These are phyloP conservation scores for Astraeus odoratus DNA, from an alignment of 768 basidiomycete genomes.

Conservation along the genomic window DNA sequence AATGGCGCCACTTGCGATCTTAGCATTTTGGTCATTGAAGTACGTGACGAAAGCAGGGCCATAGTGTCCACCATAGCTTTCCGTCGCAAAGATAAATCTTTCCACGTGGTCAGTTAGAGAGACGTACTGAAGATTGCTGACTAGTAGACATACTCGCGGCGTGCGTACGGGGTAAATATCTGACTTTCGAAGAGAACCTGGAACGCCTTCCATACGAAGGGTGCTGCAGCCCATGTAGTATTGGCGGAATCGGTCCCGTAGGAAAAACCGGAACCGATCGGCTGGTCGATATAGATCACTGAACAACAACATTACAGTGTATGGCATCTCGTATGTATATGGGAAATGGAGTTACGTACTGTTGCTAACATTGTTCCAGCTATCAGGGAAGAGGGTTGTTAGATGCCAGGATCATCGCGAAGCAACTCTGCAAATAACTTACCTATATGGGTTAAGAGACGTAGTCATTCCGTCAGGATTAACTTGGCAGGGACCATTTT, in stretches of 20 bases:
- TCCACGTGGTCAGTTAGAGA: neutral
- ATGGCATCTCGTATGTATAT: too few relatives aligned
- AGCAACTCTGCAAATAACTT: neutral
- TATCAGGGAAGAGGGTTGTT: slow-evolving; percentile 11
- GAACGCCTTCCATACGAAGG: slow-evolving; percentile 55
- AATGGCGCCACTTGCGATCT: slow-evolving; percentile 38
- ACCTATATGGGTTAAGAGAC: slow-evolving; percentile 55
- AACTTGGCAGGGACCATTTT: slow-evolving; percentile 59
- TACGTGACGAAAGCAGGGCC: slow-evolving; percentile 55
- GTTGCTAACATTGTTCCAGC: slow-evolving; percentile 67
- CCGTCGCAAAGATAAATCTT: slow-evolving; percentile 59
- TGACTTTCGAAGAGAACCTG: slow-evolving; percentile 55
- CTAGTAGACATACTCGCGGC: slow-evolving; percentile 39
- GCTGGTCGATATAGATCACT: slow-evolving; percentile 72
- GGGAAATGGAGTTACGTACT: slow-evolving; percentile 44
- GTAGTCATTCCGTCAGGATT: slow-evolving; percentile 48
- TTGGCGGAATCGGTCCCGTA: slow-evolving; percentile 52
- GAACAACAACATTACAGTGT: neutral
- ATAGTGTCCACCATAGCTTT: slow-evolving; percentile 66
- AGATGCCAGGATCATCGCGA: neutral
- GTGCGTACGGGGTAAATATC: slow-evolving; percentile 44
- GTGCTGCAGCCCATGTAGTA: slow-evolving; percentile 42
- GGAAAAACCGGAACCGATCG: slow-evolving; percentile 61
- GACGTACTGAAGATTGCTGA: neutral
- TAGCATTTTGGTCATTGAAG: slow-evolving; percentile 55